Base-by-base conservation (phyloP, 2,329 filamentous ascomycete genomes). In the Leptographium lundbergii region DNA sequence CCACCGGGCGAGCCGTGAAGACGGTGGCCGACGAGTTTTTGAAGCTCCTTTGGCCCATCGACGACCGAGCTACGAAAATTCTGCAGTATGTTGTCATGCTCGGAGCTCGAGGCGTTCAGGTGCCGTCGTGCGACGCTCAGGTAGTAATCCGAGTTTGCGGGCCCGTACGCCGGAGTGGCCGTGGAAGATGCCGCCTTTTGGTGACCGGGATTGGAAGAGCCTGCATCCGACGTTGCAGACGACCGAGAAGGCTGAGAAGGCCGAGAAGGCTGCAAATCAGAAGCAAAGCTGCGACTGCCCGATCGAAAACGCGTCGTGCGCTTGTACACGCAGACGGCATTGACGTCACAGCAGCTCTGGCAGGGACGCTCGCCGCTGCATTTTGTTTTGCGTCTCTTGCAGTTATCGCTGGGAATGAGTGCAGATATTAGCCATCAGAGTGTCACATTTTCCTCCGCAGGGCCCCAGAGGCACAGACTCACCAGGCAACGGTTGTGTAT, bases 401-500 rank as follows among this genome's bases (percentile, higher is more conserved):
- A 57, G 27, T 24, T 57, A 13, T 57, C 55, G n/a, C 55, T 57
- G 14, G 14, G 9, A 13, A 3, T 9, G 45, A 17, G 29, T 32
- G 11, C 22, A 13, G 22, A 2, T 29, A 29, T 29, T 7, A 29
- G 27, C 27, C 14, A 34, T 39, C 14, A 29, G 27, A 39, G 25
- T 36, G 14, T 10, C 36, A 11, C 9, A 11, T 14, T 22, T 17
- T n/a, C 27, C 17, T 32, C 7, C 3, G 50, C 4, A 19, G 24
- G 24, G 25, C 25, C 14, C 22, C 6, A 14, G 14, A 53, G 11
- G 45, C 6, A 24, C 19, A 14, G 27, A 50, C 45, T 17, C 11
- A 57, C 55, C 45, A 57, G 27, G 55, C 55, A 36, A 57, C n/a
- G 19, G 24, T 50, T 22, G 55, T 57, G 29, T 57, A 57, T 24